Evolutionary conservation across 805 yeast species (phyloP).

Genomic region (Metschnikowia santaceciliae): DNA sequence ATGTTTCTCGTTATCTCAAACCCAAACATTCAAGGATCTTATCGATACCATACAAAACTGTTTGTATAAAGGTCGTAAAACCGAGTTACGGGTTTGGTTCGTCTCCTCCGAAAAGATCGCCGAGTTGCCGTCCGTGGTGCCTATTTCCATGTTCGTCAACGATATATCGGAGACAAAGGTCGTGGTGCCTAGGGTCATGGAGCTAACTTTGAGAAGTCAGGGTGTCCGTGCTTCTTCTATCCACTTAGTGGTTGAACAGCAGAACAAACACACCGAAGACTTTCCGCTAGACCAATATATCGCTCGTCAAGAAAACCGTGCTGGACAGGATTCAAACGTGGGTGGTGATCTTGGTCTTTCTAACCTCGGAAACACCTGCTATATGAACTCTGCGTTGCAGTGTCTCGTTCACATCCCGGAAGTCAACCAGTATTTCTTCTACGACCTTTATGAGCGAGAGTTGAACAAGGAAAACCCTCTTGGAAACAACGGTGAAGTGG

Average conservation of each 20-base stretch:
- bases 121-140: conserved; percentile 22
- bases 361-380: conserved; percentile 87
- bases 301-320: not conserved
- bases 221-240: conserved; percentile 23
- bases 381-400: conserved; percentile 92
- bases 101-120: conserved; percentile 23
- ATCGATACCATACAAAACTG: conserved; percentile 23
- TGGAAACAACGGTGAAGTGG: conserved; percentile 81
- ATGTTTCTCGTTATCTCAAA: conserved; percentile 25
- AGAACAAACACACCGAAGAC: conserved; percentile 15
- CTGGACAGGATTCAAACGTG: conserved; percentile 4
- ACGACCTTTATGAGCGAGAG: conserved; percentile 57
- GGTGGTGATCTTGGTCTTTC: conserved; percentile 55
- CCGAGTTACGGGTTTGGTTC: conserved; percentile 36
- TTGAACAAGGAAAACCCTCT: conserved; percentile 75
- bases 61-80: conserved; percentile 18
- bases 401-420: conserved; percentile 86
- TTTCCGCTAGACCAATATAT: conserved; percentile 24
- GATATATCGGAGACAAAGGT: conserved; percentile 28
- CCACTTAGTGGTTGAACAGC: conserved; percentile 29
- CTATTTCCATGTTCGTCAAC: conserved; percentile 24
- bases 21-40: conserved; percentile 33
- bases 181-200: conserved; percentile 23
- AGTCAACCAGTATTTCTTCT: conserved; percentile 67
- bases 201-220: conserved; percentile 26